phyloP scores from a whole-genome alignment of 164 flowering plant genomes.

The Berberis vulgaris region DNA sequence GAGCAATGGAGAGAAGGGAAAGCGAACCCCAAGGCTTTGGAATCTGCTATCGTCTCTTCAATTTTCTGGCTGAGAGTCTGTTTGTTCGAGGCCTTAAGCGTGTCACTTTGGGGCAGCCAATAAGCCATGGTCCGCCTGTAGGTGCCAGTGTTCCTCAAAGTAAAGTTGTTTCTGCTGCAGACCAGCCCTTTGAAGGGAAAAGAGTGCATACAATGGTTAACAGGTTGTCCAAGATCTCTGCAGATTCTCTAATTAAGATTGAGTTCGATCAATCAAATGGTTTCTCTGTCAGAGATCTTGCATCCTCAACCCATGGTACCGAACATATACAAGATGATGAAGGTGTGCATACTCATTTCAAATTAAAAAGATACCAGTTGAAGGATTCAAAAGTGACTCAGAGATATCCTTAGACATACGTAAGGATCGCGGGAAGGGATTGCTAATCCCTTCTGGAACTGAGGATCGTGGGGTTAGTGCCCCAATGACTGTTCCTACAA shows the following conservation, averaged over 20 bases:
- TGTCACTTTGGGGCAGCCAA: slow-evolving; percentile 7
- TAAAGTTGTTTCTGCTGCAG: background rate
- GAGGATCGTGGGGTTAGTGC: background rate
- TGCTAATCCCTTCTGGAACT: background rate
- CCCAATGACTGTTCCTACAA: background rate
- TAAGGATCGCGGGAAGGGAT: background rate
- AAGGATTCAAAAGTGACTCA: too few species aligned
- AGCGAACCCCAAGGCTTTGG: slow-evolving; percentile 14
- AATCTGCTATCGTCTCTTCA: slow-evolving; percentile 32
- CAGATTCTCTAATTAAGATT: too few species aligned
- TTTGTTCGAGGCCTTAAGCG: slow-evolving; percentile 16
- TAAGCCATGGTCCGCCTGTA: background rate
- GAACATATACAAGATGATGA: too few species aligned
- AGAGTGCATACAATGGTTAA: too few species aligned
- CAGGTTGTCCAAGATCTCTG: too few species aligned
- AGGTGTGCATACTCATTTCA: too few species aligned
- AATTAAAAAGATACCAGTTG: too few species aligned
- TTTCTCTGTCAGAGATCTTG: too few species aligned
- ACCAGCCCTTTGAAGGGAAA: background rate
- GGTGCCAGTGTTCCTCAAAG: background rate
- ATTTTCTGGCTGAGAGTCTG: slow-evolving; percentile 20
- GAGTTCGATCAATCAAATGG: too few species aligned
- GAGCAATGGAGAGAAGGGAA: slow-evolving; percentile 13
- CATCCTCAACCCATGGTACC: too few species aligned
- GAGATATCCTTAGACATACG: background rate